These are phyloP conservation scores for Sporothrix pseudoabietina DNA, from an alignment of 2,329 filamentous ascomycete species.

Conservation along the genomic window DNA sequence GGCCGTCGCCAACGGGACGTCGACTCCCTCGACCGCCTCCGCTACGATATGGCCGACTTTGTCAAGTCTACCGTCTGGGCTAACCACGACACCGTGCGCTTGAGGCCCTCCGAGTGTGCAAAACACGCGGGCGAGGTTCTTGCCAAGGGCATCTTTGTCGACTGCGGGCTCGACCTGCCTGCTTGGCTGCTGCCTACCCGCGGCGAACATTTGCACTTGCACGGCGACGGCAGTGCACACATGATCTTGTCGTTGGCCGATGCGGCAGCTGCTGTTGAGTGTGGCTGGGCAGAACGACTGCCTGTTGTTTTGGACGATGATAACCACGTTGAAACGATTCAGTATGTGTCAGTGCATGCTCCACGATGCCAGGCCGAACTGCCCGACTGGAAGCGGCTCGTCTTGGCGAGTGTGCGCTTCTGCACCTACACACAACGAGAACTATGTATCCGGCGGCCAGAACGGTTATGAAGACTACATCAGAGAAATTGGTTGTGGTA, in stretches of 20 bases:
- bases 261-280: slow-evolving; percentile 42
- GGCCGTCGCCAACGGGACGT: background rate
- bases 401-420: slow-evolving; percentile 35
- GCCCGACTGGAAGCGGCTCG: slow-evolving; percentile 40
- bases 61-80: slow-evolving; percentile 34
- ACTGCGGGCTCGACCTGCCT: background rate
- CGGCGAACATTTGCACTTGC: slow-evolving; percentile 46
- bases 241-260: slow-evolving; percentile 45
- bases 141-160: slow-evolving; percentile 39
- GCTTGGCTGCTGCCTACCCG: slow-evolving; percentile 34
- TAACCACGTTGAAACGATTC: slow-evolving; percentile 37
- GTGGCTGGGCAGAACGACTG: slow-evolving; percentile 47
- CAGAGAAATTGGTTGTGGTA: background rate
- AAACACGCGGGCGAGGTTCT: slow-evolving; percentile 39
- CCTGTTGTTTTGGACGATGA: slow-evolving; percentile 36
- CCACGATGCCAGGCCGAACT: slow-evolving; percentile 45
- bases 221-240: slow-evolving; percentile 47
- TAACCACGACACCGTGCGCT: slow-evolving; percentile 40
- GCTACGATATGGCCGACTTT: slow-evolving; percentile 33
- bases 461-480: slow-evolving; percentile 16
- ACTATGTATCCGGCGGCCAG: slow-evolving; percentile 29
- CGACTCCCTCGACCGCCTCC: slow-evolving; percentile 15
- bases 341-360: slow-evolving; percentile 46
- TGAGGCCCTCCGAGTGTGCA: slow-evolving; percentile 36
- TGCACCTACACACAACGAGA: slow-evolving; percentile 27